Evolutionary conservation across 225 moss, liverwort and hornwort genomes (phyloP).

Genomic region (Polytrichum commune): DNA sequence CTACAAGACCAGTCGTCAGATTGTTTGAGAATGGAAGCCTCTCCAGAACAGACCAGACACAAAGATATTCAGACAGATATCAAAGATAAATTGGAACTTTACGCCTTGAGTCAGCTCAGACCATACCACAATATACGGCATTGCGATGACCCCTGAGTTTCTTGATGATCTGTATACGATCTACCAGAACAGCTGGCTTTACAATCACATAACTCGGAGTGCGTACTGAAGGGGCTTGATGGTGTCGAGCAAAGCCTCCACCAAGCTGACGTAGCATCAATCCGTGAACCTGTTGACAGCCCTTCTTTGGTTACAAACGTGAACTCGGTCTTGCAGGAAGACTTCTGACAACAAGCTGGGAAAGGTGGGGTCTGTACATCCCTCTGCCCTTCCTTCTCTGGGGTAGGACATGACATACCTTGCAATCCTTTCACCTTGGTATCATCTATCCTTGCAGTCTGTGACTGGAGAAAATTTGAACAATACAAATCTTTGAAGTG

Average conservation of each 20-base stretch:
- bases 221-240: conserved; percentile 80
- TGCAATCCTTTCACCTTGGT: too few species aligned
- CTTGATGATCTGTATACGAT: conserved; percentile 82
- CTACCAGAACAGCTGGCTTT: conserved; percentile 82
- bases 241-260: conserved; percentile 92
- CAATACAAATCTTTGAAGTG: too few species aligned
- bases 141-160: conserved; percentile 90
- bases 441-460: too few species aligned
- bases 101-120: conserved; percentile 7
- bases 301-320: neutral
- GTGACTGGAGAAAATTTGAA: too few species aligned
- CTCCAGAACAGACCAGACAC: too few species aligned
- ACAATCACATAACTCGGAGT: conserved; percentile 92
- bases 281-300: conserved; percentile 64
- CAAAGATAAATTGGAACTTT: neutral
- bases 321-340: neutral
- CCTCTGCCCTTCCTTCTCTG: too few species aligned
- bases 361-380: too few species aligned
- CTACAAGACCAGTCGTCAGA: too few species aligned
- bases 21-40: too few species aligned
- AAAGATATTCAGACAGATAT: too few species aligned
- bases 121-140: conserved; percentile 99
- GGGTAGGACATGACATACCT: too few species aligned
- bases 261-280: conserved; percentile 89
- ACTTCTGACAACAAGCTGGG: neutral